Percentiles rank a stretch among this genome's conserved stretches.
phyloP scores from a whole-genome alignment of 768 basidiomycete genomes.

The Boletus subparvulus region DNA sequence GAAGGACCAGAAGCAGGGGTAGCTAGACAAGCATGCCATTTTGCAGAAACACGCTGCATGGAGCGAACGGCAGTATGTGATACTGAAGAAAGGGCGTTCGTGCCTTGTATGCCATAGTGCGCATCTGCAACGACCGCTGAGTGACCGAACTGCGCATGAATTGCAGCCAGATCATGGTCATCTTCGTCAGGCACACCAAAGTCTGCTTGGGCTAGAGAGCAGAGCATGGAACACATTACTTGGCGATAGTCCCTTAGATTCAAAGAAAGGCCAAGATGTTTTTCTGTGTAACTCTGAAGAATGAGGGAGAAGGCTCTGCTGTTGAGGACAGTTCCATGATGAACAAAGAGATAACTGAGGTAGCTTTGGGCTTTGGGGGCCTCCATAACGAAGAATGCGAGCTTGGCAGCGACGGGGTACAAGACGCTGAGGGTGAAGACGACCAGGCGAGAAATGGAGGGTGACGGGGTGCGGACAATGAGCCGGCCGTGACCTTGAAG shows the following conservation, averaged over 20 bases:
- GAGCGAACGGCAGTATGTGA: background rate
- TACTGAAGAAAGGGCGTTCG: background rate
- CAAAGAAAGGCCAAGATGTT: background rate
- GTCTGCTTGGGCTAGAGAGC: background rate
- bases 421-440: background rate
- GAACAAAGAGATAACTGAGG: background rate
- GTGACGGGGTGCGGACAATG: slow-evolving; percentile 6
- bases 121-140: background rate
- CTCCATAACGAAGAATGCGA: slow-evolving; percentile 1
- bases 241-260: background rate
- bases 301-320: background rate
- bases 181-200: background rate
- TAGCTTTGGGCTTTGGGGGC: background rate
- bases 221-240: background rate
- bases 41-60: background rate
- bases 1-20: no score
- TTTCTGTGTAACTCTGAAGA: background rate
- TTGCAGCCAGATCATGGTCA: background rate
- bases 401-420: background rate
- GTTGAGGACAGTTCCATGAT: background rate
- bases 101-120: slow-evolving; percentile 1
- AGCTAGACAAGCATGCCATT: background rate
- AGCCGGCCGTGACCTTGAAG: slow-evolving; percentile 6
- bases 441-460: background rate
- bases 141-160: slow-evolving; percentile 2